Evolutionary conservation across 768 basidiomycete species (phyloP), one percentile per base, ranked within the genome.

Genomic region (Exidia glandulosa): DNA sequence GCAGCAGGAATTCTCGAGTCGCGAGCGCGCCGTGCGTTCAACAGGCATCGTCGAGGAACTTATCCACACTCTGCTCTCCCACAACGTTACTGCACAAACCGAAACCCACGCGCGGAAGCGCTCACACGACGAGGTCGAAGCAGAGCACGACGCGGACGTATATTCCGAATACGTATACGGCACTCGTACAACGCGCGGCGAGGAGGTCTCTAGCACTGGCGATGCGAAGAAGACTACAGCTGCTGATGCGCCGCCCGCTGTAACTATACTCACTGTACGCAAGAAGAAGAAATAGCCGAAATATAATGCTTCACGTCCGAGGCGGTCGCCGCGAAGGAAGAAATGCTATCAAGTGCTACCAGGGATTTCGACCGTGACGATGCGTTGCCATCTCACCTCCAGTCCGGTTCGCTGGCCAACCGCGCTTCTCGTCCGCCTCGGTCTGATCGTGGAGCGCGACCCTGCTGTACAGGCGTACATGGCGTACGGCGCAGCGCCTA

Each of bases 1-100:
- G 25, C 82, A 85, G 37, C 81, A 87, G 63, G 90, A 94, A 70
- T 94, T 94, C 71, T 84, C 85, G 36, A 84, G 80, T 9, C 68
- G 72, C 12, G 84, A 85, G 58, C 79, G 82, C 59, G 81, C 87
- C 19, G 70, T 81, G 61, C 81, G 83, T 66, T 86, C 81, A 16
- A 91, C 89, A 30, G 83, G 84, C 68, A 80, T 84, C 45, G 73
- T 94, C 65, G 84, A 89, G 70, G 77, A 77, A 14, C 50, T 54
- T 27, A 27, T 54, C 25, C 50, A 27, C 16, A 31, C 27, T 23
- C 25, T 54, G 50, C 50, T 54, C 25, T 45, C 19, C 41, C 19
- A 45, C 41, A 45, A 23, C 16, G 41, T 23, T 19, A 19, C 23
- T 14, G 41, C 41, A 45, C 19, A 45, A 23, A 14, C 41, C 41